These are phyloP conservation scores for Fusarium torreyae DNA, from an alignment of 2,329 filamentous ascomycete genomes.

Conservation along the genomic window DNA sequence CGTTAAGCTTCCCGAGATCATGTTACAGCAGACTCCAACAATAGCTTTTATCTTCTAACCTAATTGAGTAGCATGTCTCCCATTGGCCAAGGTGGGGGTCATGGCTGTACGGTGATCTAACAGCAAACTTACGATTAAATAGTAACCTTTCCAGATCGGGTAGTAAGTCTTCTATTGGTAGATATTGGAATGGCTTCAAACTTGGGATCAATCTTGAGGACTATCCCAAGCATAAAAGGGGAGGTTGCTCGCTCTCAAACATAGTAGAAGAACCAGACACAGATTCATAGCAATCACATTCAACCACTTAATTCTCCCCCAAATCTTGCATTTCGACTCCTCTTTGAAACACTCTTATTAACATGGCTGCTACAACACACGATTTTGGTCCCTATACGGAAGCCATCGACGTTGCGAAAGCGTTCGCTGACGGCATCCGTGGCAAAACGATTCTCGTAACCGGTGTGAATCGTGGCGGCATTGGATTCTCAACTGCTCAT, in stretches of 20 bases:
- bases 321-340: no score
- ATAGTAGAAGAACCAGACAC: neutral
- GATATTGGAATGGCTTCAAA: no score
- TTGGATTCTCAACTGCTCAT: slow-evolving; percentile 12
- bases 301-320: no score
- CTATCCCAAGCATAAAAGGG: slow-evolving; percentile 3
- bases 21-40: neutral
- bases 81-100: neutral
- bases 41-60: slow-evolving; percentile 3
- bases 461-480: slow-evolving; percentile 1
- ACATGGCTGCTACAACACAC: slow-evolving; percentile 22
- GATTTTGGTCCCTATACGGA: slow-evolving; percentile 1
- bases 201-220: no score
- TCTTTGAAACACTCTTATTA: rapidly evolving
- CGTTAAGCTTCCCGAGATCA: neutral
- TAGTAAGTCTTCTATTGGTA: slow-evolving; percentile 26
- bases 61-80: slow-evolving; percentile 12
- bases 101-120: neutral
- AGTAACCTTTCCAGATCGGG: slow-evolving; percentile 10
- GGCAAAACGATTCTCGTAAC: slow-evolving; percentile 9
- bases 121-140: neutral
- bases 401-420: neutral
- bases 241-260: rapidly evolving
- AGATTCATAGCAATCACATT: neutral
- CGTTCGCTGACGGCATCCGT: neutral